Evolutionary conservation across 129 eudicot genomes (phyloP).

Genomic region (Oenanthe sinensis): DNA sequence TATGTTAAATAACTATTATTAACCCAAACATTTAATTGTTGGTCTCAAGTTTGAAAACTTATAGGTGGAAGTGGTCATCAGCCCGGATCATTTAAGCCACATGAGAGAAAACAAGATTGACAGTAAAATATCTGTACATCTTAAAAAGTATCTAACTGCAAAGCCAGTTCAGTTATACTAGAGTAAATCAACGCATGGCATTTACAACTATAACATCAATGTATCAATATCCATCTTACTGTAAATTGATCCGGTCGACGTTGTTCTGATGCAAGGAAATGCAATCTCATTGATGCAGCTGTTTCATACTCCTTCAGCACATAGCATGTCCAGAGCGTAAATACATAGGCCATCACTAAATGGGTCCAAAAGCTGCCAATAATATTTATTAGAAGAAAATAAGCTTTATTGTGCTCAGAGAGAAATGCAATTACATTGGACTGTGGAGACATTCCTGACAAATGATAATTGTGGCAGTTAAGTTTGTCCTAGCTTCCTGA

Average conservation of each 20-base stretch:
- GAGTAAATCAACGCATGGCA: neutral
- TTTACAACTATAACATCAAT: neutral
- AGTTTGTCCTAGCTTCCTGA: neutral
- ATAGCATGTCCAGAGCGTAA: slow-evolving; percentile 84
- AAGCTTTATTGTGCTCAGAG: neutral
- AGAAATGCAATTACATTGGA: no score
- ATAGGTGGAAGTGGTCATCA: no score
- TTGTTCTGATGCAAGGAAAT: slow-evolving; percentile 61
- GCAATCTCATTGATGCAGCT: slow-evolving; percentile 55
- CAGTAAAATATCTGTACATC: no score
- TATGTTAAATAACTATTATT: no score
- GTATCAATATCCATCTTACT: slow-evolving; percentile 32
- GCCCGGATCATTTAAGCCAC: no score
- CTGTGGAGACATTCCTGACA: neutral
- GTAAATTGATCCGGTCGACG: slow-evolving; percentile 91
- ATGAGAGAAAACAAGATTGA: no score
- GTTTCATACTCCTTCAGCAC: slow-evolving; percentile 68
- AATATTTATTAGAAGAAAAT: neutral
- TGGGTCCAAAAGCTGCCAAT: slow-evolving; percentile 64
- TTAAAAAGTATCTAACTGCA: no score
- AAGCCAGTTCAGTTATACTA: no score
- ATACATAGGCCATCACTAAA: slow-evolving; percentile 64
- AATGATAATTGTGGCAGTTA: neutral
- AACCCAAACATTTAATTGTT: no score
- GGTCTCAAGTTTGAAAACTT: no score